Evolutionary conservation across 495 filamentous ascomycete genomes (phyloP), one percentile per base, ranked within the genome.

Genomic region (Penicillium flavigenum): DNA sequence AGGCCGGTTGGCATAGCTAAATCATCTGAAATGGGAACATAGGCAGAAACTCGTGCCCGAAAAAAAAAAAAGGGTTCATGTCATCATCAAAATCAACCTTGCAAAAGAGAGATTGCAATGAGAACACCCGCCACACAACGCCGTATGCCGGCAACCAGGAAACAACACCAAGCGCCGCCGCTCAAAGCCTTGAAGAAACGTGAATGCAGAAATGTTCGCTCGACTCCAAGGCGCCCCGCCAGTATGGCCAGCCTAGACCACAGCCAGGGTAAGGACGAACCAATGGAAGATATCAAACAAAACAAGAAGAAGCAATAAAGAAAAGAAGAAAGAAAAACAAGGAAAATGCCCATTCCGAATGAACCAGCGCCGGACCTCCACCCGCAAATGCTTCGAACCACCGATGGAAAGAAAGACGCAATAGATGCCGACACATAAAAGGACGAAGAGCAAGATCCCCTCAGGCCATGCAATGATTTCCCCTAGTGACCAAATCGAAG

Each of bases 131-230:
- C 45, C 54, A 38, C 57, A 60, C 58, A 71, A 72, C 62, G 61
- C 66, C 66, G 34, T 41, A 60, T 62, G 48, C 48, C 54, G 57
- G 58, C 60, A 57, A 67, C 60, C 59, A 31, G 26, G 48, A 58
- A 74, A 77, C 66, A 71, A 71, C 72, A 68, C 66, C 66, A 53
- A 70, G 72, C 74, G 72, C 72, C 72, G 56, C 60, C 60, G 73
- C 66, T 75, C 62, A 60, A 58, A 72, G 64, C 59, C 55, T 59
- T 32, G 29, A 55, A 45, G 38, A 32, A 61, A 61, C 48, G 44
- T 57, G 57, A 52, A 43, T 57, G 31, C 14, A 27, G 47, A 41
- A 49, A 27, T 51, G 50, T 24, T 36, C 43, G 43, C 38, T 41
- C 22, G 27, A 47, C 32, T 43, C 32, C n/a, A 48, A 48, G 31